A percentile compares a stretch with the other conserved stretches of the same genome.
These are phyloP conservation scores for Panicum virgatum DNA, from an alignment of 202 grass and related monocot genomes.

Conservation along the genomic window DNA sequence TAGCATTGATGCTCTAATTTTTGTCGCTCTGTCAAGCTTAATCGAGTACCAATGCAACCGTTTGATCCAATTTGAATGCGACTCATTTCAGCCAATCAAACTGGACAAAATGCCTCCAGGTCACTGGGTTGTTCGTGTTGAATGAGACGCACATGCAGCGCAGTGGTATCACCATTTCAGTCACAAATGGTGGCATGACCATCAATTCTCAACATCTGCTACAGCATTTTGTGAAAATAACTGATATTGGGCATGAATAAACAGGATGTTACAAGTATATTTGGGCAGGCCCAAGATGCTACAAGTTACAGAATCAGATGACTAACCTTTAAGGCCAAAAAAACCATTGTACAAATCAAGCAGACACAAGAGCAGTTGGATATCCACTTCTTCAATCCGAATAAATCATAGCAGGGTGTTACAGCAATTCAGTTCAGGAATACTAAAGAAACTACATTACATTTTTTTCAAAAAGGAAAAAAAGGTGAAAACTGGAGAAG, in stretches of 20 bases:
- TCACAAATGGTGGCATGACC: neutral
- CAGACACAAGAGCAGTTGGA: neutral
- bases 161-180: neutral
- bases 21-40: neutral
- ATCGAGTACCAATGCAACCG: neutral
- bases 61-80: neutral
- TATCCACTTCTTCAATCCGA: neutral
- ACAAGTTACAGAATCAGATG: neutral
- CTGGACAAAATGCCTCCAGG: neutral
- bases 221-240: neutral
- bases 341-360: neutral
- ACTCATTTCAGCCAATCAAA: neutral
- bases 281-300: neutral
- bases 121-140: neutral
- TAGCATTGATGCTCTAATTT: neutral
- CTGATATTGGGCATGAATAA: neutral
- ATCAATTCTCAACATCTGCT: neutral
- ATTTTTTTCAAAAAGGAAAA: neutral
- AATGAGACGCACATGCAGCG: neutral
- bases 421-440: neutral
- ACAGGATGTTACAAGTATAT: neutral
- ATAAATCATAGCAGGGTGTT: neutral
- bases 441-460: neutral
- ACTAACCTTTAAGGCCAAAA: neutral
- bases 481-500: neutral